Evolutionary conservation across 148 eudicot species (phyloP), one percentile per base, ranked within the genome.

Genomic region (Rhododendron simsii): DNA sequence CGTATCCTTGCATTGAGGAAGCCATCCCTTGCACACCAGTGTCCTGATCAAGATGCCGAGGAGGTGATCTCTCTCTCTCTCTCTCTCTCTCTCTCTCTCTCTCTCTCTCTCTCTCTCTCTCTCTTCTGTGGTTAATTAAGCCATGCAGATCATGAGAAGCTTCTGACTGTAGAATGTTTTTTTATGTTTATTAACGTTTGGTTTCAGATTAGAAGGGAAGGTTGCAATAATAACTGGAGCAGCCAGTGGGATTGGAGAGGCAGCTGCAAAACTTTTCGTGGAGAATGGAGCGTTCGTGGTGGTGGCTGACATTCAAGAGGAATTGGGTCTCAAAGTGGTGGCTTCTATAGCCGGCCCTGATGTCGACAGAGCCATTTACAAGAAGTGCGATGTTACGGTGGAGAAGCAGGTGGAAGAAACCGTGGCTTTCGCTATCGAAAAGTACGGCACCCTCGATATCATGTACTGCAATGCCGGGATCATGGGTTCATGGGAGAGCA

Each of bases 191-290:
- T n/a, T 65, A 2, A 65, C 3, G 33, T 65, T 65, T 65, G 73
- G 73, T 73, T 73, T 73, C 41, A 73, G 77, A 33, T 33, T 73
- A 5, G 77, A 73, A 35, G 77, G 77, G 41, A 73, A 73, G 77
- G 77, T 73, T 4, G 77, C 77, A 76, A 76, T 85, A 35, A 77
- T 85, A 53, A 77, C 86, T 1, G 86, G 82, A 33, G 86, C 71
- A 39, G 86, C 86, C 14, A 85, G 86, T 39, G 86, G 86, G 71
- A 85, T 85, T 14, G 86, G 86, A 7, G 75, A 77, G 75, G 86
- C 53, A 41, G 23, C 86, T n/a, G 86, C 86, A 21, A 85, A 53
- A 78, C 26, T 85, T 20, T 85, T 85, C 44, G 75, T 50, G 1
- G 45, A 85, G 4, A 67, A 85, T 33, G 82, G 86, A n/a, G 86